Evolutionary conservation across 2,329 filamentous ascomycete species (phyloP), one percentile per base, ranked within the genome.

Genomic region (Microsporum audouinii): DNA sequence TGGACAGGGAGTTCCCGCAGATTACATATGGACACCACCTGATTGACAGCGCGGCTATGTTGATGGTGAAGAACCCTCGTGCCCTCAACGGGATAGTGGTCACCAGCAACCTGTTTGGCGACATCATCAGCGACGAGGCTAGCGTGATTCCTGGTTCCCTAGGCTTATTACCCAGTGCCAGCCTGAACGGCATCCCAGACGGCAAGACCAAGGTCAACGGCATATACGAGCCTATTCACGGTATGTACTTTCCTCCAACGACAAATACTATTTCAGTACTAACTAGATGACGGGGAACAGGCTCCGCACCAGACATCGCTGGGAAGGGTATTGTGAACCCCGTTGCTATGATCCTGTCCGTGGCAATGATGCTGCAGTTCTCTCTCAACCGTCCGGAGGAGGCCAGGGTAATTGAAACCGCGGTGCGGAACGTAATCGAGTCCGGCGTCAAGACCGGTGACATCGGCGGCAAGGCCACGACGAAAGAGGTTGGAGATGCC

Each of bases 211-310:
- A 80, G 83, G 89, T 91, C 71, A 96, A 95, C 73, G 92, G 91
- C 68, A 96, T 97, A 70, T 99, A 96, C 74, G 92, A 97, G 81
- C 92, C 92, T 31, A 97, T 99, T 69, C 92, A 99, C 75, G 91
- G 89, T 90, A 79, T 70, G 78, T 27, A 51, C 31, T 27, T 29
- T 47, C 10, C 59, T 45, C 14, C 51, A 14, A 6, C 60, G 7
- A 6, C 23, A 43, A 12, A 14, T 43, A 12, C n/a, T 5, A 14
- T 14, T 51, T 33, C n/a, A 43, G 17, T 6, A 1, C 55, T 45
- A 56, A 51, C 55, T 62, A 14, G 60, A 38, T 34, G 33, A 2
- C 51, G n/a, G 17, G 6, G 5, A 5, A 27, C 33, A 61, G 88
- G 90, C 41, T 94, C 89, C 53, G 92, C 92, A 23, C 92, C 91